These are phyloP conservation scores for Euphorbia celastroides DNA, from an alignment of 441 rosid genomes.

Conservation along the genomic window DNA sequence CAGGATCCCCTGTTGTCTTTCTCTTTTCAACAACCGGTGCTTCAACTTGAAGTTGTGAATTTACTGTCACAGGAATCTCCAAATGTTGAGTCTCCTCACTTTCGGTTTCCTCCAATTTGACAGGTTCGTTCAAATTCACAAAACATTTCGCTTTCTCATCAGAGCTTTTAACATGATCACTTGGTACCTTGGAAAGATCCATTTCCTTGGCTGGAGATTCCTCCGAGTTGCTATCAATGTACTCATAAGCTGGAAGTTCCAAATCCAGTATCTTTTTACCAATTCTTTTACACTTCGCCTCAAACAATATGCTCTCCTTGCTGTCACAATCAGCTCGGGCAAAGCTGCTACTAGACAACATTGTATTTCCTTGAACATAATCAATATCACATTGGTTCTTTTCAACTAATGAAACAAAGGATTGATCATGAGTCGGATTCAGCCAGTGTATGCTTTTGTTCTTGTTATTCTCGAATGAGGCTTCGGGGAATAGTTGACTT, in stretches of 20 bases:
- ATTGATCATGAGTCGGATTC: conserved; percentile 18
- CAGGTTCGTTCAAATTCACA: conserved; percentile 52
- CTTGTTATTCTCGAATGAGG: conserved; percentile 14
- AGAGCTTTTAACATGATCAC: conserved; percentile 18
- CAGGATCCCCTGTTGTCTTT: conserved; percentile 17
- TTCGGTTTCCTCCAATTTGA: conserved; percentile 33
- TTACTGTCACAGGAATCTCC: conserved; percentile 20
- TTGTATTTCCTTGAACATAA: conserved; percentile 19
- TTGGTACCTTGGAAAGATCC: conserved; percentile 12
- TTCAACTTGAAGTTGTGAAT: conserved; percentile 16
- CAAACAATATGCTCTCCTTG: conserved; percentile 23
- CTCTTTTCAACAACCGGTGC: conserved; percentile 1
- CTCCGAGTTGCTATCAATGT: conserved; percentile 36
- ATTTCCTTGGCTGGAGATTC: conserved; percentile 21
- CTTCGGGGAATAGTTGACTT: conserved; percentile 22
- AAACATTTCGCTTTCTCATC: conserved; percentile 20
- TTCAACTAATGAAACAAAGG: conserved; percentile 26
- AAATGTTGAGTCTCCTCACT: conserved; percentile 13
- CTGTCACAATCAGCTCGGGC: conserved; percentile 16
- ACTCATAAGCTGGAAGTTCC: conserved; percentile 49
- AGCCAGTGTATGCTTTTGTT: conserved; percentile 21
- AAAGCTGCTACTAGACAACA: conserved; percentile 12
- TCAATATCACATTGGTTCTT: conserved; percentile 15
- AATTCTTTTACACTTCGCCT: conserved; percentile 35
- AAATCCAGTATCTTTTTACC: conserved; percentile 56